phyloP scores from a whole-genome alignment of 495 filamentous ascomycete genomes.

The Penicillium paxilli region DNA sequence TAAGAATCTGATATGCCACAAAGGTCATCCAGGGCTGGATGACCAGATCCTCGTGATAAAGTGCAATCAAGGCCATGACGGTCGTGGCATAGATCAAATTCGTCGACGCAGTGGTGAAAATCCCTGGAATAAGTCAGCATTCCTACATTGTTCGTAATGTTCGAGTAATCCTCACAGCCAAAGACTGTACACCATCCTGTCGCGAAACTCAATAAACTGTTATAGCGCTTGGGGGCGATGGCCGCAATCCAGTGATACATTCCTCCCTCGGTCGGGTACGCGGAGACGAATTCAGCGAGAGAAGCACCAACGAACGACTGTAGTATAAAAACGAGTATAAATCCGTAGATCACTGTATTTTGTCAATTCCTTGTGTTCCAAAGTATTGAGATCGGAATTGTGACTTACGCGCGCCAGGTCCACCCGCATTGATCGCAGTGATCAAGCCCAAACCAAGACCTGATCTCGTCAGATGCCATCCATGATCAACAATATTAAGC shows the following conservation, averaged over 20 bases:
- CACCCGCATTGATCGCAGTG: slow-evolving; percentile 39
- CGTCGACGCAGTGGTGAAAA: slow-evolving; percentile 43
- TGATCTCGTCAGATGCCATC: not conserved
- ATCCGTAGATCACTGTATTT: slow-evolving; percentile 39
- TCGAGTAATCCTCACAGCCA: slow-evolving; percentile 27
- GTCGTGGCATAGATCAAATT: slow-evolving; percentile 39
- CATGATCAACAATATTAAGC: not conserved
- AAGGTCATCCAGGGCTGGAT: slow-evolving; percentile 42
- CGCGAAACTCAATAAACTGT: slow-evolving; percentile 37
- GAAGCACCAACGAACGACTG: slow-evolving; percentile 51
- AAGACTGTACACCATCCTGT: slow-evolving; percentile 43
- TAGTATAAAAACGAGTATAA: slow-evolving; percentile 48
- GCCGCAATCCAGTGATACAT: slow-evolving; percentile 59
- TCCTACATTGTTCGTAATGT: not conserved
- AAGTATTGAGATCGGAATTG: not conserved
- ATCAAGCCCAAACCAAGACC: slow-evolving; percentile 41
- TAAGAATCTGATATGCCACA: slow-evolving; percentile 34
- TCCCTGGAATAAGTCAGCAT: slow-evolving; percentile 24
- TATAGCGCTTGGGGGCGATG: slow-evolving; percentile 45
- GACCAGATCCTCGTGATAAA: slow-evolving; percentile 35
- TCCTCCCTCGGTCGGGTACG: slow-evolving; percentile 51
- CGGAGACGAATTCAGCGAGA: slow-evolving; percentile 55
- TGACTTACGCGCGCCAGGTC: slow-evolving; percentile 36
- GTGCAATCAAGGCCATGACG: slow-evolving; percentile 34
- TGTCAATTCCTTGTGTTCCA: not conserved